Base-by-base conservation (phyloP, 176 grass and related monocot species). In the Poa pratensis region DNA sequence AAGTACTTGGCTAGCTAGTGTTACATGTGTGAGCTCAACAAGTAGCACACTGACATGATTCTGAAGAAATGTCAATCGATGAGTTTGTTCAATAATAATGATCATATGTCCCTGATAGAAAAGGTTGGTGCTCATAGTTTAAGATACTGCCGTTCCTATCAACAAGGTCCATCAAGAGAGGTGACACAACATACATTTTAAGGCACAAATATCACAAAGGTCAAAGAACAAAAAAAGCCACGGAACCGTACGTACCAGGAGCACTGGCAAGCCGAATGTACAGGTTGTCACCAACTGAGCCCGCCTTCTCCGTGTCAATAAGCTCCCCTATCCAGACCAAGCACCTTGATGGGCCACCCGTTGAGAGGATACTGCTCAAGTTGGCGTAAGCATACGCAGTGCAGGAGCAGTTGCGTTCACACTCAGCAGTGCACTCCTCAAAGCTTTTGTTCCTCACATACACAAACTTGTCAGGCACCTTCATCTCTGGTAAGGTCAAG, bases 271-370 rank as follows among this genome's bases (percentile, higher is more conserved):
- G 45, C n/a, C 79, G 77, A 40, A 95, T 67, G 39, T 88, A 95
- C 1, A 95, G 34, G 75, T 86, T 86, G 62, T 78, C 82, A 43
- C 79, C 51, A 20, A 4, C 7, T 19, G 0, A 17, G 51, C 26
- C 63, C 10, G 57, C 26, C 64, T 78, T 88, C 57, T 76, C 75
- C 3, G 17, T 45, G 76, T 95, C 88, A 14, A 83, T 7, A 74
- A 95, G 86, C 9, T 88, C 80, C 32, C 73, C 70, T 4, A 17
- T 88, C 93, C 90, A 95, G 57, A 92, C 48, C 16, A 95, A 83
- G 53, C 93, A 95, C 8, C 79, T 87, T 13, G 90, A 75, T 69
- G 53, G 66, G 18, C 90, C 82, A 6, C 51, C 9, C 0, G 3
- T 58, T 0, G 5, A 2, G 0, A 27, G 16, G n/a, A 35, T 51